Conservation (phyloP, 2,329 filamentous ascomycete species). For the Xylariaceae sp. region DNA sequence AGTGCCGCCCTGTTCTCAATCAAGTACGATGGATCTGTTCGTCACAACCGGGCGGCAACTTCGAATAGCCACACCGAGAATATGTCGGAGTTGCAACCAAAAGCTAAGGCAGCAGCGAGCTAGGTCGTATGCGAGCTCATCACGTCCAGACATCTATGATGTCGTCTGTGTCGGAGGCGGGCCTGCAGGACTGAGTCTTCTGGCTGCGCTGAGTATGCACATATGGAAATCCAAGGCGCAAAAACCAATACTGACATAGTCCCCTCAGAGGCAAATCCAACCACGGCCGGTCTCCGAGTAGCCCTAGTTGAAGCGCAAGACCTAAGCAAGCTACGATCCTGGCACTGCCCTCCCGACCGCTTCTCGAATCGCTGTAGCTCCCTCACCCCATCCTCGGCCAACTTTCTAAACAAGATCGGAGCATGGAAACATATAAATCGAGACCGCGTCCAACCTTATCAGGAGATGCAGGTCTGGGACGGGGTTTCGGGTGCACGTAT, state of each 20-base stretch:
- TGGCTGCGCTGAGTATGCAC: conserved; percentile 69
- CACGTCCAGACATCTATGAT: conserved; percentile 76
- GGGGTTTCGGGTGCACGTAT: conserved; percentile 84
- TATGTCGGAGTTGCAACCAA: conserved; percentile 49
- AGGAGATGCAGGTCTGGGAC: conserved; percentile 99
- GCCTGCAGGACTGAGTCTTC: conserved; percentile 80
- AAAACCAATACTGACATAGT: conserved; percentile 5
- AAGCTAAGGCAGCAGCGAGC: conserved; percentile 35
- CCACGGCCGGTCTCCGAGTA: conserved; percentile 74
- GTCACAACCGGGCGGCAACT: conserved; percentile 21
- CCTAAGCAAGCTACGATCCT: conserved; percentile 65
- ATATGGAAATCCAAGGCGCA: neutral
- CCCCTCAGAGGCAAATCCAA: conserved; percentile 66
- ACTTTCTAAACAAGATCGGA: conserved; percentile 77
- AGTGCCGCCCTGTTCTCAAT: neutral
- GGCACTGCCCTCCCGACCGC: conserved; percentile 62
- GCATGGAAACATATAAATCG: conserved; percentile 77
- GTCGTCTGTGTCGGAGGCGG: conserved; percentile 89
- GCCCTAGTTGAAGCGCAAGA: conserved; percentile 91
- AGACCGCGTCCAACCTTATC: conserved; percentile 78
- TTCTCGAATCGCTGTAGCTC: conserved; percentile 97
- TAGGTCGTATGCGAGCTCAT: conserved; percentile 42
- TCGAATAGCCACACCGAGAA: conserved; percentile 15
- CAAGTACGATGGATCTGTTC: conserved; percentile 25
- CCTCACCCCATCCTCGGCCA: conserved; percentile 82